A percentile compares a stretch with the other conserved stretches of the same genome.
These are phyloP conservation scores for Lentinula edodes DNA, from an alignment of 768 basidiomycete species.

Conservation along the genomic window DNA sequence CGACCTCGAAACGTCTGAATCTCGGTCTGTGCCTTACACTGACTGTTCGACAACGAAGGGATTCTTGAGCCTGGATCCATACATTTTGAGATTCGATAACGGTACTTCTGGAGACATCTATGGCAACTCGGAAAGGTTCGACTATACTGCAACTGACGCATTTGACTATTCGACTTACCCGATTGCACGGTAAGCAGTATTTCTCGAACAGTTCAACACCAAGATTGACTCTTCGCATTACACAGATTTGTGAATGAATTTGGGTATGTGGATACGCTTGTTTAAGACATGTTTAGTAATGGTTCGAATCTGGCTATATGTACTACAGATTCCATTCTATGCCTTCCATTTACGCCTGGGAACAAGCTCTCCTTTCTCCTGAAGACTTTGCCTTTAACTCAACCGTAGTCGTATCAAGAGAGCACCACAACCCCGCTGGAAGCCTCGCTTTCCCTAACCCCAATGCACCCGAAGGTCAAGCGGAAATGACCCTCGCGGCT, in stretches of 20 bases:
- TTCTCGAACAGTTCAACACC: neutral
- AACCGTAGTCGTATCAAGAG: constrained; percentile 47
- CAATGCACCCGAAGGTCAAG: constrained; percentile 47
- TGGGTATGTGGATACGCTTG: constrained; percentile 28
- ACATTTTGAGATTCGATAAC: constrained; percentile 44
- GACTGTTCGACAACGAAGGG: constrained; percentile 56
- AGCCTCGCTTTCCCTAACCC: constrained; percentile 50
- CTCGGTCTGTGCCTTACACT: constrained; percentile 47
- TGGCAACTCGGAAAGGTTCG: constrained; percentile 55
- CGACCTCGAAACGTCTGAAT: constrained; percentile 41
- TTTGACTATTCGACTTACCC: constrained; percentile 53
- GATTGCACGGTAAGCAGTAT: constrained; percentile 30
- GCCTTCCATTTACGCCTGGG: constrained; percentile 59
- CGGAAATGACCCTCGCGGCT: constrained; percentile 46
- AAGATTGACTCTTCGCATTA: neutral
- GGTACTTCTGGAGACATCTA: constrained; percentile 49
- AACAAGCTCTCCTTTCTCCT: constrained; percentile 44
- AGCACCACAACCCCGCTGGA: constrained; percentile 52
- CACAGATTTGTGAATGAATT: constrained; percentile 54
- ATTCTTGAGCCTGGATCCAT: constrained; percentile 52
- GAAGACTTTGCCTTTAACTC: constrained; percentile 56
- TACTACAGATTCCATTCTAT: constrained; percentile 51
- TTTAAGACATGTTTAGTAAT: neutral
- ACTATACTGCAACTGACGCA: constrained; percentile 46
- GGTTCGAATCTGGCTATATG: neutral